A percentile compares a stretch with the other conserved stretches of the same genome.
Conservation (phyloP, 1,139 yeast genomes). For the Yamadazyma epiphylla region DNA sequence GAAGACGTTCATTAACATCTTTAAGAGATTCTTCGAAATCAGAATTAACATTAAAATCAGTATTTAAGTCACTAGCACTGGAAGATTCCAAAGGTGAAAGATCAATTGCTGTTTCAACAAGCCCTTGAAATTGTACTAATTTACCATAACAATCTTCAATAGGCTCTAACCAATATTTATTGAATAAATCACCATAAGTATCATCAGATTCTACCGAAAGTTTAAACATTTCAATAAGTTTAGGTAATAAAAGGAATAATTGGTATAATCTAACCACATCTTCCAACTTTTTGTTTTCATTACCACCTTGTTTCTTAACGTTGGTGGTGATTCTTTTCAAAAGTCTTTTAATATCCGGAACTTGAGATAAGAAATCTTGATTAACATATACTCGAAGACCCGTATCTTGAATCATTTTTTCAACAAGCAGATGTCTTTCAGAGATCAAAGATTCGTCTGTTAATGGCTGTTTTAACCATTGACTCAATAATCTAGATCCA, state of each 20-base stretch:
- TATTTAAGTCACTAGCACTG: slow-evolving; percentile 31
- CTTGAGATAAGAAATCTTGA: slow-evolving; percentile 61
- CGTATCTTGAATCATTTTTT: slow-evolving; percentile 65
- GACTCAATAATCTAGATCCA: slow-evolving; percentile 81
- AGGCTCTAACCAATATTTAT: slow-evolving; percentile 56
- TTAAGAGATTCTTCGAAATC: slow-evolving; percentile 81
- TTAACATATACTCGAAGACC: slow-evolving; percentile 62
- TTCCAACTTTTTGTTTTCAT: slow-evolving; percentile 56
- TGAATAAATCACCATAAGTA: slow-evolving; percentile 30
- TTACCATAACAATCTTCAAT: slow-evolving; percentile 46
- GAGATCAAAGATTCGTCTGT: slow-evolving; percentile 57
- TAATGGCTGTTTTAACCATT: slow-evolving; percentile 95
- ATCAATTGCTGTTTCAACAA: slow-evolving; percentile 91
- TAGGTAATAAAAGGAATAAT: slow-evolving; percentile 68
- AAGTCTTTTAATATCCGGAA: slow-evolving; percentile 80
- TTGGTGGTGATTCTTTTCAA: slow-evolving; percentile 56
- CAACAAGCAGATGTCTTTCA: slow-evolving; percentile 72
- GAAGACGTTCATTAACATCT: slow-evolving; percentile 56
- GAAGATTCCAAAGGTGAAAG: slow-evolving; percentile 67
- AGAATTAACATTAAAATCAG: slow-evolving; percentile 82
- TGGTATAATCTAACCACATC: slow-evolving; percentile 92
- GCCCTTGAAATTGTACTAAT: slow-evolving; percentile 68
- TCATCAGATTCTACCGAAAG: slow-evolving; percentile 32
- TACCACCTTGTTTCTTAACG: slow-evolving; percentile 30
- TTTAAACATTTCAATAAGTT: slow-evolving; percentile 49